A percentile compares a stretch with the other conserved stretches of the same genome.
Conservation (phyloP, 257 asterid species). For the Fraxinus excelsior region DNA sequence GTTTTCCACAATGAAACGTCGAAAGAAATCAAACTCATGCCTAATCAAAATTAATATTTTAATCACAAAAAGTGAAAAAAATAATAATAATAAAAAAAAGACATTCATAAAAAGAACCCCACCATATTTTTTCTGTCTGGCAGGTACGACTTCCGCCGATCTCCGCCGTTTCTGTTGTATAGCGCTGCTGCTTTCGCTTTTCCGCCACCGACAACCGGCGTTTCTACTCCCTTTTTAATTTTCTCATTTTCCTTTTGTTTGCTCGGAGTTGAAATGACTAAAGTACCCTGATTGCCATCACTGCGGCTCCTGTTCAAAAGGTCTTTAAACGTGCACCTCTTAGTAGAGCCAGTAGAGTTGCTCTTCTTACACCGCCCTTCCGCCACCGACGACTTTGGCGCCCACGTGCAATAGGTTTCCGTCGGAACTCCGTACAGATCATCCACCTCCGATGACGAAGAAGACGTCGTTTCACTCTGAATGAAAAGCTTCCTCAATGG, state of each 20-base stretch:
- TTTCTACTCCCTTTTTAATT: conserved; percentile 15
- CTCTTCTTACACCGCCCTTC: conserved; percentile 46
- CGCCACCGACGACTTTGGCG: conserved; percentile 27
- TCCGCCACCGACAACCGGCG: conserved; percentile 15
- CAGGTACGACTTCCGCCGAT: conserved; percentile 47
- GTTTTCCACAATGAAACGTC: too few relatives aligned
- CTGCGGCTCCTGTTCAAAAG: conserved; percentile 54
- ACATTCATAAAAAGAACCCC: conserved; percentile 29
- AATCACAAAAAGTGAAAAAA: too few relatives aligned
- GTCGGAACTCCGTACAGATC: conserved; percentile 49
- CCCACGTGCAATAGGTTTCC: conserved; percentile 62
- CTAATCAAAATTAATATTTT: too few relatives aligned
- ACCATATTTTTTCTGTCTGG: conserved; percentile 49
- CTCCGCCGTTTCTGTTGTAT: conserved; percentile 31
- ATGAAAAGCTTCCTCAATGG: conserved; percentile 52
- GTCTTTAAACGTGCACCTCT: conserved; percentile 53
- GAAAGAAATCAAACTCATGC: too few relatives aligned
- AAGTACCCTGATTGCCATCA: conserved; percentile 44
- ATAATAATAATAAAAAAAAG: too few relatives aligned
- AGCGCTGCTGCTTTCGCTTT: conserved; percentile 26
- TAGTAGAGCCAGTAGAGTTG: conserved; percentile 51
- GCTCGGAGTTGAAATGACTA: conserved; percentile 28
- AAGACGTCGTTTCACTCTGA: conserved; percentile 43
- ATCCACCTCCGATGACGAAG: conserved; percentile 48
- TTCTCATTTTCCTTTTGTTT: conserved; percentile 32